These are phyloP conservation scores for Phialemoniopsis sp. DNA, from an alignment of 2,329 filamentous ascomycete genomes.

Conservation along the genomic window DNA sequence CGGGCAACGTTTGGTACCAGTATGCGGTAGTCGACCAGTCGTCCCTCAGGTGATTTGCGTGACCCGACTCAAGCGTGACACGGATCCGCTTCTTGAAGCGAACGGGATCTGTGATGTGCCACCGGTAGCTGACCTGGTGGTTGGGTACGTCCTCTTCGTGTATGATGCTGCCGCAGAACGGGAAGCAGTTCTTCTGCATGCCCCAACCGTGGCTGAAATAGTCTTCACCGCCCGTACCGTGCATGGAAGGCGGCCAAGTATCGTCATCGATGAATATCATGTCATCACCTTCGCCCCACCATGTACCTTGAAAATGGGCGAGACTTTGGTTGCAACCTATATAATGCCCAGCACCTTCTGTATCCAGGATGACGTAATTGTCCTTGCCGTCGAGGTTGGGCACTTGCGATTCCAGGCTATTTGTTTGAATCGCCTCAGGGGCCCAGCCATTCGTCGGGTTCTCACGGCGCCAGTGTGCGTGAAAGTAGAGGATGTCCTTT, in stretches of 20 bases:
- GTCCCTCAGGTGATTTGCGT: constrained; percentile 23
- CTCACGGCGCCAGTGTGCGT: constrained; percentile 24
- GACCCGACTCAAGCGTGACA: constrained; percentile 20
- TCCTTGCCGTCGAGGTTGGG: constrained; percentile 21
- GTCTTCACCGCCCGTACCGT: constrained; percentile 26
- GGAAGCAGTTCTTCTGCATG: constrained; percentile 28
- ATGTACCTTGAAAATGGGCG: constrained; percentile 23
- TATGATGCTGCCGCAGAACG: constrained; percentile 24
- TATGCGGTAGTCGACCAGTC: constrained; percentile 25
- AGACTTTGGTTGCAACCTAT: constrained; percentile 28
- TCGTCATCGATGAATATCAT: constrained; percentile 29
- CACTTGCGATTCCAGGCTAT: constrained; percentile 23
- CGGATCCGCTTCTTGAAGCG: constrained; percentile 22
- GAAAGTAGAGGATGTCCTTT: constrained; percentile 23
- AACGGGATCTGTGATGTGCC: constrained; percentile 25
- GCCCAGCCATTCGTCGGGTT: constrained; percentile 27
- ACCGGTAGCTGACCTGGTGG: constrained; percentile 24
- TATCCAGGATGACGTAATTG: constrained; percentile 24
- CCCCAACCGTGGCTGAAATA: constrained; percentile 27
- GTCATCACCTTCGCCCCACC: constrained; percentile 28
- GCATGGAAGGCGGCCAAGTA: constrained; percentile 25
- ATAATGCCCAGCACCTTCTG: constrained; percentile 20
- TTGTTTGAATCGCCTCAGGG: constrained; percentile 22
- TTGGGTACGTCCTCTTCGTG: constrained; percentile 25
- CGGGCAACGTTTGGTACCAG: constrained; percentile 25